phyloP scores from a whole-genome alignment of 805 yeast genomes.

The Nakazawaea ishiwadae region DNA sequence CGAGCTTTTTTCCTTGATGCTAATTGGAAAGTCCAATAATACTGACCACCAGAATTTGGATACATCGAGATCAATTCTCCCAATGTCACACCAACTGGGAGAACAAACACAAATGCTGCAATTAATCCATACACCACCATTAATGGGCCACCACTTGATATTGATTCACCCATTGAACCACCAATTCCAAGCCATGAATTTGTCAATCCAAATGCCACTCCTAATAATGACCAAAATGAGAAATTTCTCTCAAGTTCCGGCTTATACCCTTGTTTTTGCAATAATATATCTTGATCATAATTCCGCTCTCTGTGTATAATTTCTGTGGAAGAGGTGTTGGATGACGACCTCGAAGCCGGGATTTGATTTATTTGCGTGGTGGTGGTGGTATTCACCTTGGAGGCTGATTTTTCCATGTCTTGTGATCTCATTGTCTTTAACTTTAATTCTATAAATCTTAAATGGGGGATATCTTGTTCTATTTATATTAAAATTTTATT shows the following conservation, averaged over 20 bases:
- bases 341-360: neutral
- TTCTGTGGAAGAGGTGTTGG: neutral
- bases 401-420: neutral
- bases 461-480: no score
- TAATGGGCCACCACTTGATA: conserved; percentile 34
- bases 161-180: conserved; percentile 30
- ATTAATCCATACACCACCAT: conserved; percentile 33
- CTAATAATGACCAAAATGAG: conserved; percentile 53
- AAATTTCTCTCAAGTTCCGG: conserved; percentile 54
- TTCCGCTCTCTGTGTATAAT: no score
- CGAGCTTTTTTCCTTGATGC: conserved; percentile 20
- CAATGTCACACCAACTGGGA: conserved; percentile 15
- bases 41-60: conserved; percentile 29
- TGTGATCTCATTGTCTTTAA: neutral
- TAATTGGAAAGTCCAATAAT: conserved; percentile 26
- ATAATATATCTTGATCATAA: conserved; percentile 2
- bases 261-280: conserved; percentile 42
- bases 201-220: conserved; percentile 41
- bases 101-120: conserved; percentile 27
- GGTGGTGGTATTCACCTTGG: neutral
- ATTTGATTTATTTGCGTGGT: neutral
- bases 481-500: no score
- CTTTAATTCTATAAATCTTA: no score
- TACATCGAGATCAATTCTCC: conserved; percentile 25
- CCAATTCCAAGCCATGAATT: conserved; percentile 35